Base-by-base conservation (phyloP, 208 protist species). In the Polymyxa betae region DNA sequence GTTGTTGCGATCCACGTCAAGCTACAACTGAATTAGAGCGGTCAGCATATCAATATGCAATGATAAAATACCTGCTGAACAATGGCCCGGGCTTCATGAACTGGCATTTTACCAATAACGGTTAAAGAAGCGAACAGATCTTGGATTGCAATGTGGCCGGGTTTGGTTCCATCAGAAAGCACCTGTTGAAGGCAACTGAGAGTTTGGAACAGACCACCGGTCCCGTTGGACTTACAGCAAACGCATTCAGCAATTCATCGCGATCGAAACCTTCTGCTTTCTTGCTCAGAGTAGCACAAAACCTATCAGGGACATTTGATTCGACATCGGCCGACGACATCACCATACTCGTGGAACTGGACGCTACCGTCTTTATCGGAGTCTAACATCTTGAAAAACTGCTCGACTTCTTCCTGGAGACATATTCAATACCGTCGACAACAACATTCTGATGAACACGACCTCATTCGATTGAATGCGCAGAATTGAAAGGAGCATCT, bases 41-140 rank as follows among this genome's bases (percentile, higher is more conserved):
- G 5, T 20, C 16, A 43, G 72, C 5, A 82, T 5, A 45, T 20
- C 5, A 43, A 82, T n/a, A 82, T 35, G n/a, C 16, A 38, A 12
- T 82, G 72, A 35, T 38, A 20, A 12, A 43, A 45, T 82, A 82
- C 72, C 72, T 82, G 72, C 16, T 82, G n/a, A 43, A 82, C 40
- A 82, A 82, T 82, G 12, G 72, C n/a, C 35, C 35, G 16, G 72
- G 72, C 72, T 43, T 82, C 16, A 20, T 40, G 16, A 35, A 38
- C 12, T 5, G 72, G 35, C 16, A 82, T 5, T 38, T 35, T 35
- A 40, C 72, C 72, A 43, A 45, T n/a, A 12, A n/a, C 35, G 72
- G 72, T 82, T n/a, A 82, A 43, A 12, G 72, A 5, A 45, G 5
- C 16, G 16, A 38, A 12, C 16, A 82, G 72, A 40, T 82, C 72